Evolutionary conservation across 1,284 basidiomycete species (phyloP), one percentile per base, ranked within the genome.

Genomic region (Malassezia cuniculi): DNA sequence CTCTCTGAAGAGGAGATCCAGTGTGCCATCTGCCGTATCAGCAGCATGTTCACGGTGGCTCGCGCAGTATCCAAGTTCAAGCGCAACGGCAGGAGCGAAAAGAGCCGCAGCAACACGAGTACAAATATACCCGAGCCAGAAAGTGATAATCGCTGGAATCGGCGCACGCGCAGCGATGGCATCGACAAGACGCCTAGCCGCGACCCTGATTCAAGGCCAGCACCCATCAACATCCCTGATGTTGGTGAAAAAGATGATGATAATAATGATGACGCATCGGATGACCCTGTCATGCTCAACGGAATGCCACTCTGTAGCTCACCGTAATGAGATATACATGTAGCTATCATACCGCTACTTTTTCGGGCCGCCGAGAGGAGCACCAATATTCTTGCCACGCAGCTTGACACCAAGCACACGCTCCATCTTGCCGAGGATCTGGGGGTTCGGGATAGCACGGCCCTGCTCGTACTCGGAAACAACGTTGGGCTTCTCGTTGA

Each of bases 381-480:
- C 24, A 12, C 60, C 60, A 33, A 64, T 60, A 36, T 64, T 55
- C 41, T 60, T 62, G 6, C 60, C 89, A 60, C 90, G 78, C 45
- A 97, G 77, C 71, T 95, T 97, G 60, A 97, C 81, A 39, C 80
- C 82, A 53, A 97, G 75, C 29, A 74, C 73, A 36, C 87, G 77
- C 73, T 97, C 90, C 57, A 95, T 78, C 75, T 95, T 95, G 50
- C 76, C 75, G 20, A 97, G 76, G 55, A 97, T 79, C 65, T 85
- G 82, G 31, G 84, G 74, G 69, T 83, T 89, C 27, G 90, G 90
- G 24, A 85, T 78, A 17, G 89, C 90, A 68, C 80, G 82, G 77
- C 75, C 71, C 11, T 35, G 37, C 52, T 93, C 86, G 69, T 93
- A 89, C 55, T 94, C 89, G 66, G 83, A 80, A 21, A 89, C 72